These are phyloP conservation scores for Amoebophrya sp. DNA, from an alignment of 169 alveolate species.

Conservation along the genomic window DNA sequence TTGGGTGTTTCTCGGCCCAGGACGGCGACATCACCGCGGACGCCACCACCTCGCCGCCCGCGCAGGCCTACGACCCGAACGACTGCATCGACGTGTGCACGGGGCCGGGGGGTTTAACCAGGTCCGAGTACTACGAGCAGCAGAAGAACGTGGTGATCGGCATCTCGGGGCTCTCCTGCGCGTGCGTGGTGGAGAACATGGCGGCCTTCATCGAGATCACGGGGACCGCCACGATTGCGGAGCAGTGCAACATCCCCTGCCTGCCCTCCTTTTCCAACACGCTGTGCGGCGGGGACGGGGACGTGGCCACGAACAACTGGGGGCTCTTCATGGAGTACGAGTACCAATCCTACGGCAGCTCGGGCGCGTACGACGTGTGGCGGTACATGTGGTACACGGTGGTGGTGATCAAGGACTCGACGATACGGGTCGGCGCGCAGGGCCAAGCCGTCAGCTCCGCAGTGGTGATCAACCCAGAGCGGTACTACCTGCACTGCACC, in stretches of 20 bases:
- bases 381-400: not conserved
- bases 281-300: not conserved
- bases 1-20: not conserved
- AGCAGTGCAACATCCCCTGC: not conserved
- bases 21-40: not conserved
- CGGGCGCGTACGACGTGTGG: constrained; percentile 1
- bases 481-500: constrained; percentile 1
- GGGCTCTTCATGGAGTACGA: not conserved
- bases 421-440: not conserved
- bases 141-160: not conserved
- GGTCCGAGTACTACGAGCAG: not conserved
- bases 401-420: not conserved
- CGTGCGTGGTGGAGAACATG: not conserved
- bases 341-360: not conserved
- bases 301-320: not conserved
- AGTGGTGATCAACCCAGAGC: not conserved
- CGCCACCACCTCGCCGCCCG: not conserved
- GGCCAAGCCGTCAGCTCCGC: not conserved
- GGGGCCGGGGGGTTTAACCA: not conserved
- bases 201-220: not conserved
- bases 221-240: no score
- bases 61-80: not conserved
- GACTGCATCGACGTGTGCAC: not conserved
- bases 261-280: not conserved
- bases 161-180: not conserved